Conservation (phyloP, 2,329 filamentous ascomycete genomes). For the Colletotrichum filicis region DNA sequence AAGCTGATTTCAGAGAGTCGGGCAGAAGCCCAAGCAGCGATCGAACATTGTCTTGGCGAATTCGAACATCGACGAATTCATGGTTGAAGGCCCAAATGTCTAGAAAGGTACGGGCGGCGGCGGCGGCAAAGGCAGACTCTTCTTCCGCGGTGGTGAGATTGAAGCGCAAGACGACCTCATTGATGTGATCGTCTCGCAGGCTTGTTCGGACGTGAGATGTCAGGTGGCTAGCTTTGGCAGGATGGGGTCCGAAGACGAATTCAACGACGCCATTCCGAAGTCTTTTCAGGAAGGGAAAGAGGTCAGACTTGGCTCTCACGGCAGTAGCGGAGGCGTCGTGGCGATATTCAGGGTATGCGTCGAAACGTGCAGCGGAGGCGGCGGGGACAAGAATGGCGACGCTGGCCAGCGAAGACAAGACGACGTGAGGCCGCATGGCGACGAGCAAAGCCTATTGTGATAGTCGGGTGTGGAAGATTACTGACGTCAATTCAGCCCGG, state of each 20-base stretch:
- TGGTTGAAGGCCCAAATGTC: constrained; percentile 91
- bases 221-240: constrained; percentile 44
- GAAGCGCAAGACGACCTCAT: constrained; percentile 91
- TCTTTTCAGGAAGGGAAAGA: constrained; percentile 62
- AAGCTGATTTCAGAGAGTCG: constrained; percentile 74
- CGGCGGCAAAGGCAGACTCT: constrained; percentile 76
- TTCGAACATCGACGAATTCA: constrained; percentile 85
- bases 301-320: neutral
- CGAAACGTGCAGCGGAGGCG: constrained; percentile 45
- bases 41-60: constrained; percentile 81
- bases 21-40: constrained; percentile 84
- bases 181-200: constrained; percentile 72
- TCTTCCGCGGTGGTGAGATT: constrained; percentile 77
- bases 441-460: neutral
- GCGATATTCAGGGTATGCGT: constrained; percentile 32
- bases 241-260: constrained; percentile 59
- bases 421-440: constrained; percentile 27
- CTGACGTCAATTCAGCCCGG: neutral
- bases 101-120: constrained; percentile 79
- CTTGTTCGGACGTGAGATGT: constrained; percentile 49
- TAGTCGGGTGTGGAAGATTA: neutral
- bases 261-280: constrained; percentile 62
- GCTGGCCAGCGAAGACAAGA: constrained; percentile 10
- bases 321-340: constrained; percentile 33
- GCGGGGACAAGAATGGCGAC: constrained; percentile 39